A percentile compares a stretch with the other conserved stretches of the same genome.
These are phyloP conservation scores for Suillus fuscotomentosus DNA, from an alignment of 768 basidiomycete genomes.

Conservation along the genomic window DNA sequence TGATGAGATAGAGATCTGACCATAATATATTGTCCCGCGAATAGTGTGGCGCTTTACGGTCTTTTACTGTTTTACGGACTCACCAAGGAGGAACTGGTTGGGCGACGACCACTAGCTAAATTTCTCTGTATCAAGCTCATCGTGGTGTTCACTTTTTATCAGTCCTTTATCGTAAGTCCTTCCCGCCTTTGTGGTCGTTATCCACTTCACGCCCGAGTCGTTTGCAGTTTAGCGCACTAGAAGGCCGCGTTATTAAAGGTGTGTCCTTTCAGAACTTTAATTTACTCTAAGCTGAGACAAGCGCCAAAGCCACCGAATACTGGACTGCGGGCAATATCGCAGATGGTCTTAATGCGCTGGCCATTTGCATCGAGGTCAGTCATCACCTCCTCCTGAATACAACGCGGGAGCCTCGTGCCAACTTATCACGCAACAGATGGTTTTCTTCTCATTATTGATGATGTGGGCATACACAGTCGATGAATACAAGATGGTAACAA, in stretches of 20 bases:
- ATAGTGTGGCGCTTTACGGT: slow-evolving; percentile 82
- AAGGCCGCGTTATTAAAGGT: slow-evolving; percentile 70
- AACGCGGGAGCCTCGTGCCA: slow-evolving; percentile 6
- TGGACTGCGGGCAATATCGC: slow-evolving; percentile 87
- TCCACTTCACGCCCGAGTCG: neutral
- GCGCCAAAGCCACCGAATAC: slow-evolving; percentile 57
- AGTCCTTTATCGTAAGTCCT: slow-evolving; percentile 63
- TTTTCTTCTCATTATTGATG: slow-evolving; percentile 75
- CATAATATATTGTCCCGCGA: neutral
- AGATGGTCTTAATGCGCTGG: slow-evolving; percentile 78
- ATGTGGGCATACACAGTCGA: slow-evolving; percentile 76
- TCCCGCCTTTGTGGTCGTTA: too few relatives aligned
- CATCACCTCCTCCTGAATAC: neutral
- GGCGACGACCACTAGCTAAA: slow-evolving; percentile 76
- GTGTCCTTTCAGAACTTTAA: slow-evolving; percentile 5
- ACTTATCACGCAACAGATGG: slow-evolving; percentile 54
- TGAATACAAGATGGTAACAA: slow-evolving; percentile 58
- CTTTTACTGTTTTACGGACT: slow-evolving; percentile 81
- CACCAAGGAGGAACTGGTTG: slow-evolving; percentile 75
- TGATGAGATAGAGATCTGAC: neutral
- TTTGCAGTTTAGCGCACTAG: slow-evolving; percentile 61
- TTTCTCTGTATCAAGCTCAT: slow-evolving; percentile 86
- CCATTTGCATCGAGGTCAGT: slow-evolving; percentile 79
- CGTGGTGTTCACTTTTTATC: slow-evolving; percentile 89
- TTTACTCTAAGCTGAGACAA: neutral